Evolutionary conservation across 2,329 filamentous ascomycete species (phyloP).

Genomic region (Pleoardoris graminearum): DNA sequence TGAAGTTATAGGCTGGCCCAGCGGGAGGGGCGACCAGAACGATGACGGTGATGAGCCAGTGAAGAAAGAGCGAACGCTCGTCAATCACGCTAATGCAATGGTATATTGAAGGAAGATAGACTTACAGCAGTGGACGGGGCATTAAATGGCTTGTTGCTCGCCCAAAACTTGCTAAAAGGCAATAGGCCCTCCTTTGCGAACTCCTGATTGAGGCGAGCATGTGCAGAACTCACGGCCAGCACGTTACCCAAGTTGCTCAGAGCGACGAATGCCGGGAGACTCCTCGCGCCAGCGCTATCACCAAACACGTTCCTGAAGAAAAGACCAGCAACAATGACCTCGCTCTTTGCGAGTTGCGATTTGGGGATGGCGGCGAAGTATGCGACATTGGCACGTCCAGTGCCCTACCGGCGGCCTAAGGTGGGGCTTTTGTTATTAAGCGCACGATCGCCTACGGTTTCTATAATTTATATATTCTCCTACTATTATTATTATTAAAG

Average conservation of each 20-base stretch:
- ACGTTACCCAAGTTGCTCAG: constrained; percentile 66
- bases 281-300: constrained; percentile 52
- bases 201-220: constrained; percentile 65
- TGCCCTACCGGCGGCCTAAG: too few species aligned
- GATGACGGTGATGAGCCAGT: constrained; percentile 67
- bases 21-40: constrained; percentile 68
- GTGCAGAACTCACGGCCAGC: constrained; percentile 62
- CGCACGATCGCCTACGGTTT: too few species aligned
- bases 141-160: constrained; percentile 69
- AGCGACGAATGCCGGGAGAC: constrained; percentile 58
- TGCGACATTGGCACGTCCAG: constrained; percentile 66
- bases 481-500: too few species aligned
- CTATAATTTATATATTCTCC: too few species aligned
- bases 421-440: too few species aligned
- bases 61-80: constrained; percentile 57
- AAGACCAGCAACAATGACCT: constrained; percentile 62
- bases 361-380: constrained; percentile 68
- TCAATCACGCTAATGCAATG: constrained; percentile 16
- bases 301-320: constrained; percentile 68
- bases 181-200: constrained; percentile 71
- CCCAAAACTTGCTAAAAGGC: constrained; percentile 68
- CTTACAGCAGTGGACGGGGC: constrained; percentile 53
- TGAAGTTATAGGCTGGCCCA: constrained; percentile 70
- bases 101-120: neutral
- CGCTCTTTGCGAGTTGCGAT: constrained; percentile 59